Evolutionary conservation across 257 asterid genomes (phyloP).

Genomic region (Solanum piurae): DNA sequence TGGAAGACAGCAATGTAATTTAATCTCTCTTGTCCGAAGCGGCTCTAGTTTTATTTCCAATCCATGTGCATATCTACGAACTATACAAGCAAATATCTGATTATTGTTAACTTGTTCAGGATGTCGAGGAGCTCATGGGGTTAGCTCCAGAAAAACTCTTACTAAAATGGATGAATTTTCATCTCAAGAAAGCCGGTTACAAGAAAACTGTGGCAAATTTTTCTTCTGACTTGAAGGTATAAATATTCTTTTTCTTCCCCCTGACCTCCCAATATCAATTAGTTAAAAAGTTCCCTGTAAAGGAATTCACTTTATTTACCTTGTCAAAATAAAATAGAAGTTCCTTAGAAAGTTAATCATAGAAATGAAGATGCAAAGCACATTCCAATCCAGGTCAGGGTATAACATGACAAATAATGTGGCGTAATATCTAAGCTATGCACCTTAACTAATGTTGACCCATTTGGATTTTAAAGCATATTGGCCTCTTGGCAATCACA

Average conservation of each 20-base stretch:
- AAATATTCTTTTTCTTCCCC: not conserved
- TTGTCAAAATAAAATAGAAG: not conserved
- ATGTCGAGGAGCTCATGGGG: conserved; percentile 92
- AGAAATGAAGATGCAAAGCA: not conserved
- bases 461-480: not conserved
- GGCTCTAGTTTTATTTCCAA: not conserved
- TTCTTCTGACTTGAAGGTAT: conserved; percentile 88
- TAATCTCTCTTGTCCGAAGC: not conserved
- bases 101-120: conserved; percentile 41
- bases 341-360: not conserved
- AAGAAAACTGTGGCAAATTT: conserved; percentile 73
- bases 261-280: not conserved
- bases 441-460: not conserved
- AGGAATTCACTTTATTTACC: not conserved
- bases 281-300: not conserved
- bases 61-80: not conserved
- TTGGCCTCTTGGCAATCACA: not conserved
- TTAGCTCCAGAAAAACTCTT: conserved; percentile 96
- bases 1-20: conserved; percentile 84
- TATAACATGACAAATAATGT: not conserved
- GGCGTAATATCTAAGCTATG: not conserved
- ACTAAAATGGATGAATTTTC: conserved; percentile 96
- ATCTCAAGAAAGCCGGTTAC: conserved; percentile 90
- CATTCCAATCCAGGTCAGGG: not conserved
- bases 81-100: not conserved